A percentile compares a stretch with the other conserved stretches of the same genome.
phyloP scores from a whole-genome alignment of 805 yeast species.

The Ogataea dorogensis region DNA sequence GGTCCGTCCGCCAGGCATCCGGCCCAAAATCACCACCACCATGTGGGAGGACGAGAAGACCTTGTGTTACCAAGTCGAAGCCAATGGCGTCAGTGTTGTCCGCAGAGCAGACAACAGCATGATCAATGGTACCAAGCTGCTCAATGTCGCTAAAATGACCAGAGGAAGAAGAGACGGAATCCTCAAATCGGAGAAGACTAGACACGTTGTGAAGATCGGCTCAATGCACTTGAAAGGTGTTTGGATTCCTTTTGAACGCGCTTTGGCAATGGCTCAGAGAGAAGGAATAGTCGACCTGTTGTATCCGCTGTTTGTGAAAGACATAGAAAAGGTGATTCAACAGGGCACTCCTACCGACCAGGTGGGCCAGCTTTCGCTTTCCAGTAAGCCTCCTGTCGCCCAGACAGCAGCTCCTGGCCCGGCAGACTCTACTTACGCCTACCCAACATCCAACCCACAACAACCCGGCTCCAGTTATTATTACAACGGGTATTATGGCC shows the following conservation, averaged over 20 bases:
- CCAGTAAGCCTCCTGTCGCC: constrained; percentile 17
- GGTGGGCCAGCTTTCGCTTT: constrained; percentile 23
- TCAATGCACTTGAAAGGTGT: constrained; percentile 70
- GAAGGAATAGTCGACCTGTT: constrained; percentile 57
- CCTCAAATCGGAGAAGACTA: constrained; percentile 57
- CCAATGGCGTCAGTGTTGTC: constrained; percentile 61
- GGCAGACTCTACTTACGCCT: constrained; percentile 10
- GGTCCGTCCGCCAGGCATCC: constrained; percentile 40
- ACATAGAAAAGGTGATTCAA: constrained; percentile 45
- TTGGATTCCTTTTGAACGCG: constrained; percentile 71
- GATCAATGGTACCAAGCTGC: constrained; percentile 66
- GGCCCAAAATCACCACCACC: constrained; percentile 65
- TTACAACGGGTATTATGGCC: constrained; percentile 21
- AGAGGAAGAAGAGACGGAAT: constrained; percentile 72
- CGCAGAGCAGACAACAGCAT: constrained; percentile 67
- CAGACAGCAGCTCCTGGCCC: constrained; percentile 7
- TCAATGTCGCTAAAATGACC: constrained; percentile 69
- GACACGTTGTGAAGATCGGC: constrained; percentile 70
- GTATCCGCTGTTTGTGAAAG: constrained; percentile 59
- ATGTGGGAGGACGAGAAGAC: constrained; percentile 75
- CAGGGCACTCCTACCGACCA: constrained; percentile 32
- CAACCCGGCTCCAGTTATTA: constrained; percentile 16
- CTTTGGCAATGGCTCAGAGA: constrained; percentile 61
- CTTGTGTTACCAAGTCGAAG: constrained; percentile 66
- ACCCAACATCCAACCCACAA: constrained; percentile 18